phyloP scores from a whole-genome alignment of 805 yeast genomes.

The Zygosaccharomyces lentus region DNA sequence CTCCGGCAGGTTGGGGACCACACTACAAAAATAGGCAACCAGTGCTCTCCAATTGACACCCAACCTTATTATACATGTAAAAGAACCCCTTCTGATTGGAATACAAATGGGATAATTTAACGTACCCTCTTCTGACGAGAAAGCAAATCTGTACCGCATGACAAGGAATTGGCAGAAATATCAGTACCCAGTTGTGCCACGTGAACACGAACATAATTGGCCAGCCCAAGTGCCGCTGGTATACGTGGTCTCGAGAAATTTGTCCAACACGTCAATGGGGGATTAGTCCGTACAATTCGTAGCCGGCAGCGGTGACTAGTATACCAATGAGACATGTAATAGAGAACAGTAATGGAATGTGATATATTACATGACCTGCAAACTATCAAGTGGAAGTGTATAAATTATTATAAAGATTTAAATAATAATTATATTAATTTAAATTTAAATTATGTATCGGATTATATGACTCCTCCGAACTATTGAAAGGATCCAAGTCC shows the following conservation, averaged over 20 bases:
- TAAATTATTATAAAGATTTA: no score
- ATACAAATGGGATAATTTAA: conserved; percentile 61
- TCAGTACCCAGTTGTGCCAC: conserved; percentile 75
- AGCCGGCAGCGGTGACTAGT: conserved; percentile 67
- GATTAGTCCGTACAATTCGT: conserved; percentile 43
- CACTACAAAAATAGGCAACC: conserved; percentile 49
- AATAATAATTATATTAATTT: no score
- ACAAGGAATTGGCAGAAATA: conserved; percentile 60
- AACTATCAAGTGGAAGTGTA: no score
- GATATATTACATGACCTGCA: no score
- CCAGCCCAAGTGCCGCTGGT: conserved; percentile 61
- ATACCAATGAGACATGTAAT: conserved; percentile 76
- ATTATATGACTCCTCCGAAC: neutral
- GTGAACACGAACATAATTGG: conserved; percentile 60
- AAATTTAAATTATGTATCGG: no score
- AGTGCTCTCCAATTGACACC: conserved; percentile 81
- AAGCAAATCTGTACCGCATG: conserved; percentile 56
- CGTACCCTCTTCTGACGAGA: conserved; percentile 64
- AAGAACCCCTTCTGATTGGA: conserved; percentile 36
- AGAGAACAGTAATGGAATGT: conserved; percentile 41
- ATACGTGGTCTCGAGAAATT: conserved; percentile 36
- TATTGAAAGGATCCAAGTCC: neutral
- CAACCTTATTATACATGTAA: conserved; percentile 48
- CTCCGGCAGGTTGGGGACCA: conserved; percentile 40
- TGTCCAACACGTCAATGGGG: conserved; percentile 56